Evolutionary conservation across 129 eudicot genomes (phyloP), one percentile per base, ranked within the genome.

Genomic region (Flaveria robusta): DNA sequence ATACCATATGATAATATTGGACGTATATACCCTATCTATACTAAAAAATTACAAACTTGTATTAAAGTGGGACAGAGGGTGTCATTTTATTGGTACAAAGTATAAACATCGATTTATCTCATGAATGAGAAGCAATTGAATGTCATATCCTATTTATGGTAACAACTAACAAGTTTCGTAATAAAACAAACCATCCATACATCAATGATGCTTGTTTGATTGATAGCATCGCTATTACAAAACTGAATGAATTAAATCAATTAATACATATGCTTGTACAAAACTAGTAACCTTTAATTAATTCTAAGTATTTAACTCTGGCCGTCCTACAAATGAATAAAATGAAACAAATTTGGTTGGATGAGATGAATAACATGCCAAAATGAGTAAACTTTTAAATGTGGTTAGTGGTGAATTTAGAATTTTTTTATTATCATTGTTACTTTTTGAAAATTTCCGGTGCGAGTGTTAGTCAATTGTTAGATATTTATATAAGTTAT

Each of bases 1-100:
- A 75, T n/a, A n/a, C 60, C 72, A 78, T 46, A 60, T 47, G 54
- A 70, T 70, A 29, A 20, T n/a, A 42, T 41, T 77, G 64, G 54
- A 70, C 19, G 24, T 31, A 24, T 78, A 43, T 26, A 54, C 76
- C 49, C 72, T 47, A 62, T 3, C 11, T 23, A 10, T 18, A 14
- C 50, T 34, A 55, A 12, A 55, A 54, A 54, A 37, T 50, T 51
- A 12, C 13, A 15, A 72, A 37, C 31, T 24, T 60, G 13, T 67
- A 79, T 76, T 31, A 15, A 49, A 47, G 34, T 75, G 51, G 52
- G 31, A 46, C 39, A 56, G 43, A 12, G 23, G 16, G 16, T 59
- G 15, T 70, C 51, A 22, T 45, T 19, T 43, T 4, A 15, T 45
- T 59, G 68, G 58, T 52, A 43, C 27, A 42, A 42, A 24, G 22